phyloP scores from a whole-genome alignment of 352 stramenopile genomes.

The Globisporangium solare region DNA sequence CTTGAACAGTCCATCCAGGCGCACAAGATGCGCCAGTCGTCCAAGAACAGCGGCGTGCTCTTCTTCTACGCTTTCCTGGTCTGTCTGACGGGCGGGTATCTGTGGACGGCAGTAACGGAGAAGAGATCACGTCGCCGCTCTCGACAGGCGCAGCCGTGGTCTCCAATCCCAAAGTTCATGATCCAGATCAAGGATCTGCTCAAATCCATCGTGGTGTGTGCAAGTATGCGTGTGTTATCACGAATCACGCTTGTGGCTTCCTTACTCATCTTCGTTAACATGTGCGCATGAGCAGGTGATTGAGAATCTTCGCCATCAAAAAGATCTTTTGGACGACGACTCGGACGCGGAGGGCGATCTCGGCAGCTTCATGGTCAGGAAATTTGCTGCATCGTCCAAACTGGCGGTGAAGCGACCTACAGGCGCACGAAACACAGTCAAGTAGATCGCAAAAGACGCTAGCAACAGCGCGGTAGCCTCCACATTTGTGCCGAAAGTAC shows the following conservation, averaged over 20 bases:
- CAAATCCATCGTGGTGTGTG: slow-evolving; percentile 32
- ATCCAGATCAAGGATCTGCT: slow-evolving; percentile 28
- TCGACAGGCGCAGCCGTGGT: slow-evolving; percentile 25
- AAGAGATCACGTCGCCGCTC: slow-evolving; percentile 12
- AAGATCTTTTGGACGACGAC: slow-evolving; percentile 2
- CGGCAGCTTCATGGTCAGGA: slow-evolving; percentile 9
- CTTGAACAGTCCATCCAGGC: slow-evolving; percentile 10
- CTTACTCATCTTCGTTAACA: background rate
- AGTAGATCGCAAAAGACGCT: too few relatives aligned
- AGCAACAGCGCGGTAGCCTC: too few relatives aligned
- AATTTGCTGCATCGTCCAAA: background rate
- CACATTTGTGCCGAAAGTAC: too few relatives aligned
- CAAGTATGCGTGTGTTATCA: background rate
- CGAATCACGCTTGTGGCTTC: too few relatives aligned
- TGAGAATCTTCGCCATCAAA: slow-evolving; percentile 22
- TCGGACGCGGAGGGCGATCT: slow-evolving; percentile 7
- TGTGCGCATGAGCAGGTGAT: slow-evolving; percentile 22
- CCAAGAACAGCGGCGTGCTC: slow-evolving; percentile 13
- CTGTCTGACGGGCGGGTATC: slow-evolving; percentile 24
- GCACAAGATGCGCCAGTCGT: slow-evolving; percentile 6
- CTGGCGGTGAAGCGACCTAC: background rate
- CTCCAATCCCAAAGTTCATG: slow-evolving; percentile 26
- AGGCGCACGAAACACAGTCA: background rate
- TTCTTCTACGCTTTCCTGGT: slow-evolving; percentile 33
- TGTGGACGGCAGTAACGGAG: slow-evolving; percentile 20